Conservation (phyloP, 805 yeast genomes). For the Metschnikowia santaceciliae region DNA sequence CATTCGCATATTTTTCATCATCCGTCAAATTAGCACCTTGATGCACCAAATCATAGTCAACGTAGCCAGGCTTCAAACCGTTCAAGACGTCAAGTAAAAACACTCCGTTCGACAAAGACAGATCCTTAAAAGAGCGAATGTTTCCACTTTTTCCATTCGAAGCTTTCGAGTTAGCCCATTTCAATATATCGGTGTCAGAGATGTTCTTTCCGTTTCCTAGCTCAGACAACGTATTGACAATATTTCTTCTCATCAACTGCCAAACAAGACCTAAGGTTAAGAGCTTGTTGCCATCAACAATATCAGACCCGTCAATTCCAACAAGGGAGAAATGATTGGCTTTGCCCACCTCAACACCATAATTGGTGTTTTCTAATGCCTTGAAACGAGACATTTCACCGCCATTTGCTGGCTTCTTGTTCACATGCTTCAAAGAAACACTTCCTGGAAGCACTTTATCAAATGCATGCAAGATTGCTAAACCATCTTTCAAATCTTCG, state of each 20-base stretch:
- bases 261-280: constrained; percentile 91
- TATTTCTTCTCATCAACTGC: constrained; percentile 98
- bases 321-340: constrained; percentile 89
- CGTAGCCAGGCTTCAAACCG: constrained; percentile 96
- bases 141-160: constrained; percentile 78
- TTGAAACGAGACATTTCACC: constrained; percentile 82
- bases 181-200: constrained; percentile 79
- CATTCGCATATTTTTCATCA: constrained; percentile 89
- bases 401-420: constrained; percentile 76
- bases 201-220: constrained; percentile 68
- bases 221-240: constrained; percentile 73
- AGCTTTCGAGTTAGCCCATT: constrained; percentile 85
- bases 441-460: constrained; percentile 95
- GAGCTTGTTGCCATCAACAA: constrained; percentile 86
- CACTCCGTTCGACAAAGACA: constrained; percentile 68
- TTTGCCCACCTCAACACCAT: constrained; percentile 95
- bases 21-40: constrained; percentile 61
- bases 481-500: constrained; percentile 94
- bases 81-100: constrained; percentile 86
- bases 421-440: constrained; percentile 73
- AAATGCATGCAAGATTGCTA: constrained; percentile 82
- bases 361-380: constrained; percentile 95
- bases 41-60: constrained; percentile 87
- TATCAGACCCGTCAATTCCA: constrained; percentile 97
- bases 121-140: constrained; percentile 83